These are phyloP conservation scores for Taiozyma sp. DNA, from an alignment of 1,139 yeast species.

Conservation along the genomic window DNA sequence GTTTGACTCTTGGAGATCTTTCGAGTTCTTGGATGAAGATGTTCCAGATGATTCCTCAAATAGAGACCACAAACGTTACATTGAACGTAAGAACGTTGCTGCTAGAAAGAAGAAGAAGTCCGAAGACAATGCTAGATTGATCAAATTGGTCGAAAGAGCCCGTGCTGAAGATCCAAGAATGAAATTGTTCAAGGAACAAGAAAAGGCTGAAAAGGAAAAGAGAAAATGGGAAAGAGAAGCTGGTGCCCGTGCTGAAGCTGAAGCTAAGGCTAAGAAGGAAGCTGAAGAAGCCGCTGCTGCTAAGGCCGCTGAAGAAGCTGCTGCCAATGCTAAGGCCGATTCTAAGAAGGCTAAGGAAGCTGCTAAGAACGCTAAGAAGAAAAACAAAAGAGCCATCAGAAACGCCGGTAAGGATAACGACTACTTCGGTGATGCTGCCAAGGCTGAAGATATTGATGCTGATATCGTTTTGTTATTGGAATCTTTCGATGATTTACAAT, in stretches of 20 bases:
- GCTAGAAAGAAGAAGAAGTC: slow-evolving; percentile 97
- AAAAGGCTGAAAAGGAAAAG: slow-evolving; percentile 91
- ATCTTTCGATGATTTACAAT: slow-evolving; percentile 68
- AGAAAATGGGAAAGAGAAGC: slow-evolving; percentile 98
- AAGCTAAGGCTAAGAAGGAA: slow-evolving; percentile 79
- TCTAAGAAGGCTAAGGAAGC: slow-evolving; percentile 95
- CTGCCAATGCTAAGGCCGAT: slow-evolving; percentile 53
- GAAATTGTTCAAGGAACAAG: slow-evolving; percentile 86
- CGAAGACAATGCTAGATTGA: slow-evolving; percentile 89
- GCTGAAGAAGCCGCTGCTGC: slow-evolving; percentile 77
- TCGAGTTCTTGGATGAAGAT: slow-evolving; percentile 97
- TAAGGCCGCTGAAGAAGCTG: slow-evolving; percentile 69
- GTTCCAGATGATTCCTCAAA: slow-evolving; percentile 99
- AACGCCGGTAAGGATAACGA: slow-evolving; percentile 74
- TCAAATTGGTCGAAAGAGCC: slow-evolving; percentile 85
- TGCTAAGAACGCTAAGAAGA: slow-evolving; percentile 94
- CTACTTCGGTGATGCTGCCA: slow-evolving; percentile 75
- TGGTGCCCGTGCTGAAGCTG: slow-evolving; percentile 94
- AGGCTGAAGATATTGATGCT: slow-evolving; percentile 62
- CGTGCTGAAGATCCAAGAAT: slow-evolving; percentile 91
- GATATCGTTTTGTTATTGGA: slow-evolving; percentile 80
- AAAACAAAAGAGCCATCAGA: slow-evolving; percentile 93
- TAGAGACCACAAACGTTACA: slow-evolving; percentile 98
- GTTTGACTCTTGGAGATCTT: slow-evolving; percentile 97
- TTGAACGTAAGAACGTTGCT: slow-evolving; percentile 94